Evolutionary conservation across 2,329 filamentous ascomycete species (phyloP).

Genomic region (Trichophaea hybrida): DNA sequence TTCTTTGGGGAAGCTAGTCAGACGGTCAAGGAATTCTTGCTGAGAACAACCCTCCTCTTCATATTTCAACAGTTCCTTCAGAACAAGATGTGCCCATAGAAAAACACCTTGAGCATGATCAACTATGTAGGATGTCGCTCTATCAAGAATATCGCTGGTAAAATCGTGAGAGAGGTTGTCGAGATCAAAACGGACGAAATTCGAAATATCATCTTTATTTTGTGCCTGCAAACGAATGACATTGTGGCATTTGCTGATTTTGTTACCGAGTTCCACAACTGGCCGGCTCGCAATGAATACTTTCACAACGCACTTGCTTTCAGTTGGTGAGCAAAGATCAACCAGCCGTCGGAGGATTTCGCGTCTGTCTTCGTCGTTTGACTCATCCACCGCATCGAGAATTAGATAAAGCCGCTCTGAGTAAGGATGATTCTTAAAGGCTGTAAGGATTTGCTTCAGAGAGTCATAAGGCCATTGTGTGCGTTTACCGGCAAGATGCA

Average conservation of each 20-base stretch:
- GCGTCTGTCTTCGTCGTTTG: not conserved
- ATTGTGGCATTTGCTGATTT: not conserved
- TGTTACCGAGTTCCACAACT: not conserved
- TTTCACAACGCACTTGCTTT: not conserved
- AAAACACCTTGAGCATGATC: not conserved
- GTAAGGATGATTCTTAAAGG: not conserved
- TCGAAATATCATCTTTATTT: not conserved
- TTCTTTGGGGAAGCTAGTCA: not conserved
- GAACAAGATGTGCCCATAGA: not conserved
- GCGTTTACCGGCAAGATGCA: not conserved
- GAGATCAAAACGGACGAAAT: not conserved
- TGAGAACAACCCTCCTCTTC: not conserved
- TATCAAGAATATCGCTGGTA: not conserved
- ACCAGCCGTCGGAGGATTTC: not conserved
- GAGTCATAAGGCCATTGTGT: not conserved
- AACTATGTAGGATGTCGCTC: not conserved
- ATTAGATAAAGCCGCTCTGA: not conserved
- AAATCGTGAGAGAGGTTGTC: not conserved
- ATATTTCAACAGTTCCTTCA: not conserved
- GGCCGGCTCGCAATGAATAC: constrained; percentile 4
- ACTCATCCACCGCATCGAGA: constrained; percentile 4
- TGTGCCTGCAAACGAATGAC: not conserved
- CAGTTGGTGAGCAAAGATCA: not conserved
- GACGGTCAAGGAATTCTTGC: not conserved
- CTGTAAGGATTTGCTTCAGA: not conserved